phyloP scores from a whole-genome alignment of 2,329 filamentous ascomycete species.

The Epichloe baconii region DNA sequence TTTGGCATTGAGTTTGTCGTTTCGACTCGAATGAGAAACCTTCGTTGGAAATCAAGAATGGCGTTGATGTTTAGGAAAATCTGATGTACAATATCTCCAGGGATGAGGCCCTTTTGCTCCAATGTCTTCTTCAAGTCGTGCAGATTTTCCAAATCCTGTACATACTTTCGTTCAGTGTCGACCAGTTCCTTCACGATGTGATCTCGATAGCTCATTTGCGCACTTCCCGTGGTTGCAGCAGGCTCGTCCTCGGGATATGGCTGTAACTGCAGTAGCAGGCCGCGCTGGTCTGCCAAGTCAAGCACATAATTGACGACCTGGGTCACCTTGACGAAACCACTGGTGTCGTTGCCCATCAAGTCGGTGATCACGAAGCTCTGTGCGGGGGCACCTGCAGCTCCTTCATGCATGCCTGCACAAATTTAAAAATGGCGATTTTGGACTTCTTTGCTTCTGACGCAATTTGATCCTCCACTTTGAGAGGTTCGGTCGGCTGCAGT shows the following conservation, averaged over 20 bases:
- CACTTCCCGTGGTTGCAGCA: constrained; percentile 35
- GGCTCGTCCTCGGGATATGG: constrained; percentile 43
- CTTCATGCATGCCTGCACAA: constrained; percentile 76
- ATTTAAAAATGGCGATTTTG: constrained; percentile 84
- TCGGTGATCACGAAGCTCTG: constrained; percentile 90
- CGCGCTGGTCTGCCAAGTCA: constrained; percentile 68
- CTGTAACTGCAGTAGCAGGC: constrained; percentile 52
- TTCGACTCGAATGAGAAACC: constrained; percentile 90
- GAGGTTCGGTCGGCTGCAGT: constrained; percentile 53
- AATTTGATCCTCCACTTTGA: constrained; percentile 52
- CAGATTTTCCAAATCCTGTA: constrained; percentile 88
- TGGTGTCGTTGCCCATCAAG: constrained; percentile 86
- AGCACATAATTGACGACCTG: constrained; percentile 88
- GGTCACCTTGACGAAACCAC: constrained; percentile 92
- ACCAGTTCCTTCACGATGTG: constrained; percentile 87
- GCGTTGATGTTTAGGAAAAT: constrained; percentile 96
- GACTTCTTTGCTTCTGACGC: constrained; percentile 59
- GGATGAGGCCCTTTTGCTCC: constrained; percentile 75
- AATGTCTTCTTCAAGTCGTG: constrained; percentile 84
- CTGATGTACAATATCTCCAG: constrained; percentile 80
- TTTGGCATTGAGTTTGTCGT: constrained; percentile 79
- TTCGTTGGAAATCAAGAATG: constrained; percentile 86
- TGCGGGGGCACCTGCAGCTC: constrained; percentile 66
- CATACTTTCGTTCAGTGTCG: constrained; percentile 92
- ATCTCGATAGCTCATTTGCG: constrained; percentile 62